These are phyloP conservation scores for Fusarium nisikadoi DNA, from an alignment of 2,329 filamentous ascomycete genomes.

Conservation along the genomic window DNA sequence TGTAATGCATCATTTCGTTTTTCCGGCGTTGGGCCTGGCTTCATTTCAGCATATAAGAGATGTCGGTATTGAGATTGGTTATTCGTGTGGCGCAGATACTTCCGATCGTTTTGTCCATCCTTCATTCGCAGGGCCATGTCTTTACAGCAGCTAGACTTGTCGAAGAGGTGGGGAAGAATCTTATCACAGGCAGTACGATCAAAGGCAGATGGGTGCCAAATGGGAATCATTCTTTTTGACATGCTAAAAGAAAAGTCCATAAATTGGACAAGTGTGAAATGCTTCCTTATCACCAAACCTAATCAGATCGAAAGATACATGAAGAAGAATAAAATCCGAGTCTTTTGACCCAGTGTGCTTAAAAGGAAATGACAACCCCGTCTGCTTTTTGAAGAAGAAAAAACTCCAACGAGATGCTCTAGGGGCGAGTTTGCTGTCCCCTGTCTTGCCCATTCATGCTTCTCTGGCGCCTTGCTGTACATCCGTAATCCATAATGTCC, in stretches of 20 bases:
- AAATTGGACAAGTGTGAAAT: constrained; percentile 28
- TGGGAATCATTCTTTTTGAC: constrained; percentile 26
- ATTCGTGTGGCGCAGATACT: constrained; percentile 45
- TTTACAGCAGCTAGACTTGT: constrained; percentile 37
- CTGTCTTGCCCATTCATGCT: constrained; percentile 27
- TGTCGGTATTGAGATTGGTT: constrained; percentile 49
- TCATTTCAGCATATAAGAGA: constrained; percentile 46
- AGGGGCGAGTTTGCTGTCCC: constrained; percentile 10
- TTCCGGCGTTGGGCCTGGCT: constrained; percentile 48
- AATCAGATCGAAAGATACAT: not conserved
- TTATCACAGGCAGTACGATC: constrained; percentile 10
- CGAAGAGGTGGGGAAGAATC: constrained; percentile 2
- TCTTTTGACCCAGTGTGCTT: not conserved
- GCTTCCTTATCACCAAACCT: constrained; percentile 1
- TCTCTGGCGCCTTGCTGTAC: constrained; percentile 39
- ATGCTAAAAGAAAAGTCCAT: constrained; percentile 7
- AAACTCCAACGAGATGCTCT: constrained; percentile 36
- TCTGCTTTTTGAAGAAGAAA: constrained; percentile 15
- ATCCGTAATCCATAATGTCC: constrained; percentile 35
- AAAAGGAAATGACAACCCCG: constrained; percentile 2
- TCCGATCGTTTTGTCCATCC: constrained; percentile 42
- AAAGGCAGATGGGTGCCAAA: constrained; percentile 12
- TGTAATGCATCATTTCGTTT: constrained; percentile 60
- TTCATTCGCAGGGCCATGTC: constrained; percentile 38
- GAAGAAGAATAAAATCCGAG: not conserved